Percentiles rank a stretch among this genome's conserved stretches.
These are phyloP conservation scores for Epichloe sp. DNA, from an alignment of 2,329 filamentous ascomycete species.

Conservation along the genomic window DNA sequence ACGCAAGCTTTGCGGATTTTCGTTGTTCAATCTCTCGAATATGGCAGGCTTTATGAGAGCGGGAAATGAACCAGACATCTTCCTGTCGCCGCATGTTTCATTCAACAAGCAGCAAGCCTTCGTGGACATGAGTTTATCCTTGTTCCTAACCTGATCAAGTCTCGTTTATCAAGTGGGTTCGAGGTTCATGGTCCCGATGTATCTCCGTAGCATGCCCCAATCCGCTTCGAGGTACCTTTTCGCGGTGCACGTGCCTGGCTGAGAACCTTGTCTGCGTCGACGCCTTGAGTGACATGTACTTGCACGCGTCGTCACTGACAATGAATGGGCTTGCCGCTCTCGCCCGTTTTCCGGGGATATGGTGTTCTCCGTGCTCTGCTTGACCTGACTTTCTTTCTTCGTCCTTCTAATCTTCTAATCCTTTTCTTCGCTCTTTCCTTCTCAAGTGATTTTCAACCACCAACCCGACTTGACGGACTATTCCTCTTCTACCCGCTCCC, in stretches of 20 bases:
- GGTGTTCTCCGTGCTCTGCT: neutral
- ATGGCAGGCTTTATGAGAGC: neutral
- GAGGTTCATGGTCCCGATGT: slow-evolving; percentile 3
- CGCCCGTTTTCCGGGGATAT: slow-evolving; percentile 1
- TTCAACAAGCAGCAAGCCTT: neutral
- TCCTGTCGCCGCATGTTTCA: neutral
- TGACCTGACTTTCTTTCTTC: neutral
- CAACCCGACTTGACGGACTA: slow-evolving; percentile 1
- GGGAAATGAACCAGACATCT: neutral
- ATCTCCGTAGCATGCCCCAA: slow-evolving; percentile 2
- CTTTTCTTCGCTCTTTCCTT: neutral
- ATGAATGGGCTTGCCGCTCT: slow-evolving; percentile 1
- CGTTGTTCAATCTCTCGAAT: neutral
- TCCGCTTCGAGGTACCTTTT: slow-evolving; percentile 6
- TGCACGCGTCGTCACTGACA: neutral
- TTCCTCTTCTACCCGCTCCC: slow-evolving; percentile 6
- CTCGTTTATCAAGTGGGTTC: neutral
- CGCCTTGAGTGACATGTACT: slow-evolving; percentile 2
- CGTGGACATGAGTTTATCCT: neutral
- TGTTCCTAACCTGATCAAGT: neutral
- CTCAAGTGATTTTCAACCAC: neutral
- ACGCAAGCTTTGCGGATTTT: neutral
- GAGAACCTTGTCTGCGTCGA: slow-evolving; percentile 6
- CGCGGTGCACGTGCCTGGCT: neutral
- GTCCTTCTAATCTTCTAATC: neutral